Evolutionary conservation across 352 stramenopile genomes (phyloP).

Genomic region (Globisporangium takayamanum): DNA sequence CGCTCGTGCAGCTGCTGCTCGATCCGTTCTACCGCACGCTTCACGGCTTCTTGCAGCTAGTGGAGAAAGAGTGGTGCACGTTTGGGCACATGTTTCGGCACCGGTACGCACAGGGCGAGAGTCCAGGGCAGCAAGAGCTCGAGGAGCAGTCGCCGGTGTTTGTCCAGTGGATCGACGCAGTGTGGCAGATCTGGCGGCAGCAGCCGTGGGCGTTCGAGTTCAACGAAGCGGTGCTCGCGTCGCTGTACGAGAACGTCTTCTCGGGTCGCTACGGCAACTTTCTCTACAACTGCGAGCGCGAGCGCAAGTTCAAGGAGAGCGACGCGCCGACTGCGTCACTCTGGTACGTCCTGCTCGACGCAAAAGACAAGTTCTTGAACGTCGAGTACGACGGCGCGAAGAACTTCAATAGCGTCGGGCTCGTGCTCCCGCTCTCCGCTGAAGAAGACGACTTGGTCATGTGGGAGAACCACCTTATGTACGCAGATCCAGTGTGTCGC

Average conservation of each 20-base stretch:
- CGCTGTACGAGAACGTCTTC: constrained; percentile 95
- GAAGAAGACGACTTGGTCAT: constrained; percentile 81
- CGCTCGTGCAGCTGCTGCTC: constrained; percentile 94
- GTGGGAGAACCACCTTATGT: constrained; percentile 76
- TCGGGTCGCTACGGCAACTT: constrained; percentile 97
- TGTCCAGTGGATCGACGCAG: constrained; percentile 97
- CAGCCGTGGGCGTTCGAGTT: constrained; percentile 98
- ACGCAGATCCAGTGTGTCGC: constrained; percentile 78
- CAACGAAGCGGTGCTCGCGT: constrained; percentile 88
- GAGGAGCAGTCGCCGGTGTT: constrained; percentile 98
- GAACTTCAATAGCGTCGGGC: constrained; percentile 83
- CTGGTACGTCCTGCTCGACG: constrained; percentile 59
- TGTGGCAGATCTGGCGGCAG: constrained; percentile 97
- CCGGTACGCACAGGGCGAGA: constrained; percentile 94
- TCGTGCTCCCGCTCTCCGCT: constrained; percentile 71
- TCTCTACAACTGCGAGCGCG: constrained; percentile 94
- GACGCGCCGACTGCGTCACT: constrained; percentile 58
- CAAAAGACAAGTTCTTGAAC: constrained; percentile 71
- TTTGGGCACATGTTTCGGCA: constrained; percentile 99
- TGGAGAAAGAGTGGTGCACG: constrained; percentile 99
- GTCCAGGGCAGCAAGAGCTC: constrained; percentile 89
- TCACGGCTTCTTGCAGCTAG: constrained; percentile 91
- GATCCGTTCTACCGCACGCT: constrained; percentile 98
- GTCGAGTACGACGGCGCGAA: constrained; percentile 75
- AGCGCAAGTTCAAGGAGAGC: constrained; percentile 60